These are phyloP conservation scores for Beauveria bassiana DNA, from an alignment of 2,329 filamentous ascomycete genomes.

Conservation along the genomic window DNA sequence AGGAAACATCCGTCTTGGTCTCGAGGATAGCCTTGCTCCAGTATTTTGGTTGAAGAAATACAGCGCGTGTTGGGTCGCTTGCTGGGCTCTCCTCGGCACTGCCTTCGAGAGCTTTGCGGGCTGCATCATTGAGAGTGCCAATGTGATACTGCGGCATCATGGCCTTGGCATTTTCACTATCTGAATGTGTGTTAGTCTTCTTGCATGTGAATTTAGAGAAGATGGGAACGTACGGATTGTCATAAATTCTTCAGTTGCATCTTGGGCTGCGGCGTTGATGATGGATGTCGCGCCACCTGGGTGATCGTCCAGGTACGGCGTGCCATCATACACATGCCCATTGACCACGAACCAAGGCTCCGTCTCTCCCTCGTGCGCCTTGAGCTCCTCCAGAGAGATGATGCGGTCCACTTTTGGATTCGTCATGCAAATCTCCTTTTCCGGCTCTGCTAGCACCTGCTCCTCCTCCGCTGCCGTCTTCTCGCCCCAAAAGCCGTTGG, in stretches of 20 bases:
- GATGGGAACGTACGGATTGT: conserved; percentile 64
- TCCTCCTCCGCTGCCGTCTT: conserved; percentile 43
- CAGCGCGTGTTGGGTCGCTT: conserved; percentile 38
- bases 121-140: conserved; percentile 60
- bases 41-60: conserved; percentile 62
- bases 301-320: conserved; percentile 69
- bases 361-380: conserved; percentile 54
- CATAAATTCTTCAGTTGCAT: conserved; percentile 82
- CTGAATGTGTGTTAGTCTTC: conserved; percentile 32
- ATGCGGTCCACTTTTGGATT: conserved; percentile 54
- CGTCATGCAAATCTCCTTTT: conserved; percentile 68
- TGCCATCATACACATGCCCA: conserved; percentile 84
- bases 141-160: conserved; percentile 88
- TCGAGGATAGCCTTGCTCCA: conserved; percentile 70
- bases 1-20: conserved; percentile 62
- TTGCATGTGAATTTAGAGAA: not conserved
- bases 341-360: conserved; percentile 84
- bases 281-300: conserved; percentile 85
- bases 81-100: conserved; percentile 25
- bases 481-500: conserved; percentile 82
- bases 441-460: conserved; percentile 32
- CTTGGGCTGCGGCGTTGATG: conserved; percentile 69
- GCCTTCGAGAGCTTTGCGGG: conserved; percentile 43
- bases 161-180: conserved; percentile 82
- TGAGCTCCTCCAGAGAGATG: conserved; percentile 66